Conservation (phyloP, 768 basidiomycete species). For the Boletus rex-veris region DNA sequence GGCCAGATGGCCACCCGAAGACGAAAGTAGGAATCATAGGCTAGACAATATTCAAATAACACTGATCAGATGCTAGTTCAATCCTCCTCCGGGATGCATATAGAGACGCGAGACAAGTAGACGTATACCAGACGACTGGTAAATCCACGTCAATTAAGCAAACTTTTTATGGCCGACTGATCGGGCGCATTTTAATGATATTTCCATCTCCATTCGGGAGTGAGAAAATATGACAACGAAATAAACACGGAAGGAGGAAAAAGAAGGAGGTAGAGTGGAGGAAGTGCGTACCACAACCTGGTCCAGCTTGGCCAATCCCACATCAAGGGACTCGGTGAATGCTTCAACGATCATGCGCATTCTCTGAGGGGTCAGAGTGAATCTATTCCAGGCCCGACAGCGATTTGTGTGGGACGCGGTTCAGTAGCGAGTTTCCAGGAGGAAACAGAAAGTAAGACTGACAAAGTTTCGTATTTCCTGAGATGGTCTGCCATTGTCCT, state of each 20-base stretch:
- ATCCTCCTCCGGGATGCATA: background rate
- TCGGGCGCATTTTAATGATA: background rate
- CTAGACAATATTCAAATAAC: slow-evolving; percentile 35
- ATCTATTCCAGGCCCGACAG: slow-evolving; percentile 40
- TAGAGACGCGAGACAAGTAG: background rate
- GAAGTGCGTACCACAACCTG: slow-evolving; percentile 80
- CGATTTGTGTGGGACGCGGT: background rate
- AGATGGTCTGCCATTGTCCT: slow-evolving; percentile 95
- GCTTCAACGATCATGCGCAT: slow-evolving; percentile 98
- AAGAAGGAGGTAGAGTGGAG: background rate
- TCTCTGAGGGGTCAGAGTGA: slow-evolving; percentile 82
- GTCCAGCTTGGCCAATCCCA: slow-evolving; percentile 74
- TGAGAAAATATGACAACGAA: slow-evolving; percentile 2
- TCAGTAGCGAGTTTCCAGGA: slow-evolving; percentile 1
- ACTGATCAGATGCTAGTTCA: slow-evolving; percentile 8
- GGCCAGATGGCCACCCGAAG: slow-evolving; percentile 90
- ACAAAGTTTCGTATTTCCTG: slow-evolving; percentile 85
- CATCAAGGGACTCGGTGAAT: slow-evolving; percentile 88
- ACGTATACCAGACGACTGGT: background rate
- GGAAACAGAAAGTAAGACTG: slow-evolving; percentile 35
- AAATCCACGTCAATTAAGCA: background rate
- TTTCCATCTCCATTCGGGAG: slow-evolving; percentile 2
- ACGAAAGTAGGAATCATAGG: slow-evolving; percentile 98
- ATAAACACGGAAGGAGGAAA: background rate
- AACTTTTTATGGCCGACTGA: background rate